Percentiles rank a stretch among this genome's conserved stretches.
phyloP scores from a whole-genome alignment of 441 rosid species.

The Flueggea neowawraea region DNA sequence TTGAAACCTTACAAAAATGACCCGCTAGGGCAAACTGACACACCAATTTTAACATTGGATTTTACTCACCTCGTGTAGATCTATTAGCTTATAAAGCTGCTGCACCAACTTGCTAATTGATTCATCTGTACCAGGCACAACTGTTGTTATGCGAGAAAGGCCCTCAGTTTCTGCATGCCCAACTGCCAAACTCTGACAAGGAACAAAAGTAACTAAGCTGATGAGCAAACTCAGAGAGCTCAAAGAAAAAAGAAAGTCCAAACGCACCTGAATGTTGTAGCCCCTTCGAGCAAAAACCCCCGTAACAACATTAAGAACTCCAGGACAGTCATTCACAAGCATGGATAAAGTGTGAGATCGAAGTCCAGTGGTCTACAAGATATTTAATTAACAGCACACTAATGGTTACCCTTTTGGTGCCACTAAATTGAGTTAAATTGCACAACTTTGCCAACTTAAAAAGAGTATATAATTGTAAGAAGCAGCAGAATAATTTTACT shows the following conservation, averaged over 20 bases:
- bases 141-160: conserved; percentile 82
- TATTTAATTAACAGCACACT: not conserved
- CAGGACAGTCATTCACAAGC: conserved; percentile 77
- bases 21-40: not conserved
- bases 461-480: not conserved
- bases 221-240: conserved; percentile 18
- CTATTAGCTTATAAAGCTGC: conserved; percentile 77
- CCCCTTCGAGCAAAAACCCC: conserved; percentile 91
- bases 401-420: not conserved
- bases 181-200: conserved; percentile 80
- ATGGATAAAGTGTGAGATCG: conserved; percentile 81
- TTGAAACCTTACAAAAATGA: not conserved
- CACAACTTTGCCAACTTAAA: not conserved
- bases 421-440: too few species aligned
- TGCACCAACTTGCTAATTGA: conserved; percentile 80
- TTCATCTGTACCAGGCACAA: conserved; percentile 87
- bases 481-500: not conserved
- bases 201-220: conserved; percentile 14
- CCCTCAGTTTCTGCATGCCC: conserved; percentile 87
- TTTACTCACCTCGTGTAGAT: conserved; percentile 70
- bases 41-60: not conserved
- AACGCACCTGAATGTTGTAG: conserved; percentile 76
- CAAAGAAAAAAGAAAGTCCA: conserved; percentile 2
- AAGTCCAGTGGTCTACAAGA: conserved; percentile 72
- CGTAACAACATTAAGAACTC: conserved; percentile 82